Evolutionary conservation across 169 alveolate species (phyloP).

Genomic region (Plasmodium vivax): DNA sequence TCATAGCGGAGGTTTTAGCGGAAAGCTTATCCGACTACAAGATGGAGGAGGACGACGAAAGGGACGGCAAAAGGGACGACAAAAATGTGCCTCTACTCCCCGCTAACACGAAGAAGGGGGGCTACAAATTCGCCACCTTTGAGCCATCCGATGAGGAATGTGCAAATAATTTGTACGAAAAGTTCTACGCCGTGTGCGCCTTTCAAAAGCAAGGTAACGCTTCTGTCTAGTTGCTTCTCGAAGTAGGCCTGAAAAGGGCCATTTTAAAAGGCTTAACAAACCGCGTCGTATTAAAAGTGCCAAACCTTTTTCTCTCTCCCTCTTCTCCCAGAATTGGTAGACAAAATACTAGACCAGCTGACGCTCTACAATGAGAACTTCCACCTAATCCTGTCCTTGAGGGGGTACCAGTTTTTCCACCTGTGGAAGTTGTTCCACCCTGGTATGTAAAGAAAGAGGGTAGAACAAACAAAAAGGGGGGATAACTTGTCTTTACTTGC

Average conservation of each 20-base stretch:
- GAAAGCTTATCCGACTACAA: slow-evolving; percentile 20
- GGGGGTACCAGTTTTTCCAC: slow-evolving; percentile 50
- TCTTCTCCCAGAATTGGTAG: slow-evolving; percentile 35
- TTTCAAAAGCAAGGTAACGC: slow-evolving; percentile 34
- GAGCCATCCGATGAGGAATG: slow-evolving; percentile 1
- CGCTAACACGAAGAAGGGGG: neutral
- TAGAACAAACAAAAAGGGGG: neutral
- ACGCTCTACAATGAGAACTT: slow-evolving; percentile 46
- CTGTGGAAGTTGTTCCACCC: slow-evolving; percentile 65
- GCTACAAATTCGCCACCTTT: neutral
- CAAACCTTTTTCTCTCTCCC: neutral
- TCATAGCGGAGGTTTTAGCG: slow-evolving; percentile 15
- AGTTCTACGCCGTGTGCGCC: slow-evolving; percentile 34
- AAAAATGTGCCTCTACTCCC: neutral
- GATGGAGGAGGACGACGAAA: neutral
- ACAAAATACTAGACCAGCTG: slow-evolving; percentile 18
- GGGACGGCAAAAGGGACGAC: neutral
- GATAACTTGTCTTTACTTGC: neutral
- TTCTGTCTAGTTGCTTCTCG: neutral
- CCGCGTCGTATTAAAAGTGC: neutral
- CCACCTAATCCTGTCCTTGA: slow-evolving; percentile 9
- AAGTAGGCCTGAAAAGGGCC: neutral
- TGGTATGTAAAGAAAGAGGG: slow-evolving; percentile 22
- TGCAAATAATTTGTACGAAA: slow-evolving; percentile 47
- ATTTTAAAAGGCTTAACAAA: neutral